A percentile compares a stretch with the other conserved stretches of the same genome.
Evolutionary conservation across 257 asterid species (phyloP).

Genomic region (Mitragyna speciosa): DNA sequence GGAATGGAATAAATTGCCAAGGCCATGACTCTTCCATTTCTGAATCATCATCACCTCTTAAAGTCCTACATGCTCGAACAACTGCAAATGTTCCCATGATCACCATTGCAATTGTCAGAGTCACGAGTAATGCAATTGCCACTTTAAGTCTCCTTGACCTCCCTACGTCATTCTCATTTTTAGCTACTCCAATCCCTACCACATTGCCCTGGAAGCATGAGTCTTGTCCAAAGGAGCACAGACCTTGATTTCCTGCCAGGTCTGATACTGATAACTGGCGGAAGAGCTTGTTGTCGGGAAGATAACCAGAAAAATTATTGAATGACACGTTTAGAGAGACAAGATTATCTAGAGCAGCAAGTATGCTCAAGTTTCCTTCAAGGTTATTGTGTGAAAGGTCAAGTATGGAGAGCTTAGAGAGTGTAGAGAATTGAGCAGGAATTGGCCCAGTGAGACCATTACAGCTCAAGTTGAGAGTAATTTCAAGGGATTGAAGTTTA

Average conservation of each 20-base stretch:
- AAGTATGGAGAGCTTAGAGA: slow-evolving; percentile 39
- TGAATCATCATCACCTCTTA: slow-evolving; percentile 40
- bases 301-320: slow-evolving; percentile 45
- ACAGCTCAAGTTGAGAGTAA: slow-evolving; percentile 43
- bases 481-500: slow-evolving; percentile 45
- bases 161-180: slow-evolving; percentile 22
- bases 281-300: slow-evolving; percentile 47
- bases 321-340: slow-evolving; percentile 38
- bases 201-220: slow-evolving; percentile 29
- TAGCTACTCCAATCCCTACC: slow-evolving; percentile 6
- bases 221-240: slow-evolving; percentile 32
- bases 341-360: slow-evolving; percentile 35
- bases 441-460: slow-evolving; percentile 39
- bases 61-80: slow-evolving; percentile 35
- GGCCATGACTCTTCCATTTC: slow-evolving; percentile 49
- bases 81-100: slow-evolving; percentile 39
- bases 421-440: slow-evolving; percentile 40
- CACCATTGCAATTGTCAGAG: slow-evolving; percentile 43
- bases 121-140: slow-evolving; percentile 40
- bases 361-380: slow-evolving; percentile 36
- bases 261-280: slow-evolving; percentile 38
- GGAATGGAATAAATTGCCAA: slow-evolving; percentile 54
- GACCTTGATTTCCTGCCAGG: slow-evolving; percentile 38
- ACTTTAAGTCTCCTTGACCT: slow-evolving; percentile 36
- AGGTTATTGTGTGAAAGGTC: slow-evolving; percentile 43